These are phyloP conservation scores for Ceratocystis smalleyi DNA, from an alignment of 2,329 filamentous ascomycete species.

Conservation along the genomic window DNA sequence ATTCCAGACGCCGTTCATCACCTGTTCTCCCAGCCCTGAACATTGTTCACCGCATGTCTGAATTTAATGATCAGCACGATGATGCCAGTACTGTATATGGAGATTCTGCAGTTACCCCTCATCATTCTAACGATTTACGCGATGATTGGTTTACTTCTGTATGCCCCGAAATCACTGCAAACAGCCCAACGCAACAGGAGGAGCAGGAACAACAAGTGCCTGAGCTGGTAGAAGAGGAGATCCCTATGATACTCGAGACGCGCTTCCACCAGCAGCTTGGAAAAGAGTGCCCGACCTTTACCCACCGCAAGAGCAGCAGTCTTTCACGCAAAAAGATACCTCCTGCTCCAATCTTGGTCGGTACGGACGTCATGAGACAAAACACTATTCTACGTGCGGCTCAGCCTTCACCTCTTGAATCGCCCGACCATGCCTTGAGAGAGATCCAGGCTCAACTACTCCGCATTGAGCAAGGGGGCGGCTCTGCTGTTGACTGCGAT, in stretches of 20 bases:
- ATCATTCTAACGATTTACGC: constrained; percentile 30
- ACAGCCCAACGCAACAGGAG: neutral
- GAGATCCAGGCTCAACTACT: constrained; percentile 38
- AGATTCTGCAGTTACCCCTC: constrained; percentile 37
- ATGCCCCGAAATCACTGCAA: neutral
- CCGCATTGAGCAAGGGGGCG: constrained; percentile 28
- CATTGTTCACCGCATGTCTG: constrained; percentile 23
- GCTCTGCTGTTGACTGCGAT: neutral
- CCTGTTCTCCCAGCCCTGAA: constrained; percentile 32
- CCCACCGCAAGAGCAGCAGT: constrained; percentile 32
- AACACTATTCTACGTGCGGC: constrained; percentile 32
- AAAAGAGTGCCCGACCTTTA: constrained; percentile 44
- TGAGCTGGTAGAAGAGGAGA: constrained; percentile 30
- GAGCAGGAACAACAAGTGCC: constrained; percentile 1
- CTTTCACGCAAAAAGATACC: constrained; percentile 38
- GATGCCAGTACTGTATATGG: constrained; percentile 33
- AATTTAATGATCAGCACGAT: constrained; percentile 25
- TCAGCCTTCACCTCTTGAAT: constrained; percentile 38
- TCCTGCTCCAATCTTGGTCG: constrained; percentile 40
- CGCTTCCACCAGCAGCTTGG: constrained; percentile 43
- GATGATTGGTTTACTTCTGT: constrained; percentile 20
- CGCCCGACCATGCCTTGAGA: constrained; percentile 34
- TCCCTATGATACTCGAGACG: constrained; percentile 7
- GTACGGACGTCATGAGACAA: constrained; percentile 26
- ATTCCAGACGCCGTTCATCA: constrained; percentile 33